Evolutionary conservation across 768 basidiomycete genomes (phyloP), one percentile per base, ranked within the genome.

Genomic region (Tulasnella sp.): DNA sequence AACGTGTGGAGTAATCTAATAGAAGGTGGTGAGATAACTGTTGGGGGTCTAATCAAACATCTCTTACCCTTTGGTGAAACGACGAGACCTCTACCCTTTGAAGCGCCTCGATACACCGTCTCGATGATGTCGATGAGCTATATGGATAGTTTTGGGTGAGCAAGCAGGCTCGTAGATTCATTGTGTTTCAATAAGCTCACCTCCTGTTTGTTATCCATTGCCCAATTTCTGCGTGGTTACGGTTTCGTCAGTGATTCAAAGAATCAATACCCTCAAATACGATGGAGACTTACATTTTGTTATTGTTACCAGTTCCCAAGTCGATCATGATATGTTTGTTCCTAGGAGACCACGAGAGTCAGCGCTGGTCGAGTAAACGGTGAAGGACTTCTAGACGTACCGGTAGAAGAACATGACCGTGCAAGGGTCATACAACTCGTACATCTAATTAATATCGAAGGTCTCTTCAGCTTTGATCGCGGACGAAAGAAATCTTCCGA

Each of bases 271-370:
- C 11, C 2, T 34, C 58, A 4, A 25, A 72, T 54, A n/a, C 39
- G 49, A 54, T 34, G 19, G 14, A 22, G 3, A 86, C 94, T 79
- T 76, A 96, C 96, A 97, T 97, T 86, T 99, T 98, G 85, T 98
- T 98, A 85, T 98, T 98, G 84, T 99, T 97, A 86, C 96, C 96
- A 71, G 96, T 99, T n/a, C 96, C 96, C 79, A 99, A 85, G 89
- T 98, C 97, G 81, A 99, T 98, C 97, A 99, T 99, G 85, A 99
- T 99, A 82, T 99, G 97, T 82, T 99, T 97, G 83, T 97, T 97
- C 58, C 96, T 97, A 22, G 12, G 38, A 40, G 36, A 64, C 19
- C 3, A n/a, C 19, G 9, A 14, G n/a, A 42, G 76, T 72, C 79
- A 79, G 34, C 22, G 37, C 7, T 78, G 69, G 75, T 72, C 80